Conservation (phyloP, 2,329 filamentous ascomycete genomes). For the Macrophomina phaseolina region DNA sequence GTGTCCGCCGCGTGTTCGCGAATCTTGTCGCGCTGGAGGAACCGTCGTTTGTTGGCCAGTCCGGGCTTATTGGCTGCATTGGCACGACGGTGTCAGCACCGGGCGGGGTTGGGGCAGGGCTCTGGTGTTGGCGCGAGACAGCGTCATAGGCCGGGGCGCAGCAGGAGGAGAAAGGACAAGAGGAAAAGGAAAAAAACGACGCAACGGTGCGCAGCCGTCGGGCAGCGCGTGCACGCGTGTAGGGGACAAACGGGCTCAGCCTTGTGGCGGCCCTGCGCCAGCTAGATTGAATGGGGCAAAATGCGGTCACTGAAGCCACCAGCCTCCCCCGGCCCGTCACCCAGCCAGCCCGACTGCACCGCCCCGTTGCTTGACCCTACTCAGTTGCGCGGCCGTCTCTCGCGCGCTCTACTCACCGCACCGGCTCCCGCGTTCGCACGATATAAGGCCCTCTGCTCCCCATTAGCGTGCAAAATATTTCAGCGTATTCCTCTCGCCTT, state of each 20-base stretch:
- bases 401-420: slow-evolving; percentile 18
- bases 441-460: slow-evolving; percentile 19
- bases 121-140: background rate
- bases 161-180: background rate
- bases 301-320: background rate
- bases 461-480: background rate
- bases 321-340: background rate
- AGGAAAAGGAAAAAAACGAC: background rate
- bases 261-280: slow-evolving; percentile 19
- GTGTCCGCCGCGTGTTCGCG: background rate
- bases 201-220: background rate
- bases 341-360: slow-evolving; percentile 17
- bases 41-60: background rate
- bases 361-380: slow-evolving; percentile 7
- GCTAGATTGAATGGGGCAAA: slow-evolving; percentile 17
- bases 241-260: background rate
- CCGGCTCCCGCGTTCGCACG: background rate
- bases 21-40: background rate
- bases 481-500: background rate
- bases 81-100: slow-evolving; percentile 1
- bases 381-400: slow-evolving; percentile 6
- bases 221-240: background rate
- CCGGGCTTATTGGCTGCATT: background rate
- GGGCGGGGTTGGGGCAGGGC: slow-evolving; percentile 1
- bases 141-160: slow-evolving; percentile 9